Base-by-base conservation (phyloP, 345 rosid species). In the Aquilaria sinensis region DNA sequence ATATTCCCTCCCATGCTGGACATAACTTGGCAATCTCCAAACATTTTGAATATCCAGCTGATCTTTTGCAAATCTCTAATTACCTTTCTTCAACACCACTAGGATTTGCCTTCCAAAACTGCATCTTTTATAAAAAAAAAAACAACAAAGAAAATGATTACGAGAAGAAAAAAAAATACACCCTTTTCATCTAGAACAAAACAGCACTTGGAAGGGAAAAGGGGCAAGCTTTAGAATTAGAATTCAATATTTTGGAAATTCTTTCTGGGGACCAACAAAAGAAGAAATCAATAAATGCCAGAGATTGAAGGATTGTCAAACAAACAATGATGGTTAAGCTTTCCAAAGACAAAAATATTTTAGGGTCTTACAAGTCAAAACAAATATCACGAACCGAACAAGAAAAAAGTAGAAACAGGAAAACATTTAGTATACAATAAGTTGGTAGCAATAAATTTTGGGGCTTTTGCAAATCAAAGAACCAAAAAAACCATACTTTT, bases 1-100 rank as follows among this genome's bases (percentile, higher is more conserved):
- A 78, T 78, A 55, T 68, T 78, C 45, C 85, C 90, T 65, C 81
- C 87, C 58, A 87, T 70, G n/a, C 85, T 70, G 23, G 94, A 69
- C 80, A 90, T 74, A 60, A 83, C 86, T 77, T 90, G 76, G 66
- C 85, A 83, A 68, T 84, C 91, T 53, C 81, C 94, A 65, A 74
- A 81, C 96, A 86, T 88, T 12, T 51, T 76, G 29, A 63, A 57
- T 55, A 6, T 53, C n/a, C 53, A 33, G 54, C 67, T 69, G 72
- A 75, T 69, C 64, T 63, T 67, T 52, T 45, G 1, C 43, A 37
- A 9, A 37, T 5, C 43, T 37, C 43, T 37, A 37, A 37, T 37
- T 37, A 5, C 8, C 15, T n/a, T 63, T 29, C 9, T 2, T 13
- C 45, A 12, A 47, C 3, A 23, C 14, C 12, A 54, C 33, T 8